phyloP scores from a whole-genome alignment of 768 basidiomycete species.

The Serendipita vermifera region DNA sequence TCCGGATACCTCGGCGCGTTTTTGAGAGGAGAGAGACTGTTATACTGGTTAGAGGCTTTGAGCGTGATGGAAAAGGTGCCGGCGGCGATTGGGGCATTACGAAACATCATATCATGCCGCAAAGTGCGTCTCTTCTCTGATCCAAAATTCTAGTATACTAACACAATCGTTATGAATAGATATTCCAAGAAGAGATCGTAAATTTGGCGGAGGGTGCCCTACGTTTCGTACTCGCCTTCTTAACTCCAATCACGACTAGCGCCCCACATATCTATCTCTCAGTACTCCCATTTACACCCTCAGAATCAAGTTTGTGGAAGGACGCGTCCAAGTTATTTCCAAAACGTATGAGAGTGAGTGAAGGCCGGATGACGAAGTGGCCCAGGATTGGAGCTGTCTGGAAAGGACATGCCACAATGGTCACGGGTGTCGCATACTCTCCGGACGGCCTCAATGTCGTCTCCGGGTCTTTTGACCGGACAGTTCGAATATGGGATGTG shows the following conservation, averaged over 20 bases:
- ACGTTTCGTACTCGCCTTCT: background rate
- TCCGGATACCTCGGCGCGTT: background rate
- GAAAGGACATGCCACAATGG: background rate
- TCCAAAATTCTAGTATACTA: background rate
- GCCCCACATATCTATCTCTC: background rate
- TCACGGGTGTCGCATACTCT: background rate
- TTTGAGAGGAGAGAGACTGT: background rate
- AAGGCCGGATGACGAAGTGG: background rate
- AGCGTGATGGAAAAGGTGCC: background rate
- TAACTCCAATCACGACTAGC: background rate
- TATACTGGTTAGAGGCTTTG: background rate
- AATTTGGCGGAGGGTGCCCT: background rate
- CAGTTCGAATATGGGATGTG: background rate
- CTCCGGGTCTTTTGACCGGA: background rate
- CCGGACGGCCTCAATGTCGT: background rate
- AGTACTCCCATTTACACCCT: background rate
- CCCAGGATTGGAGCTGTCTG: background rate
- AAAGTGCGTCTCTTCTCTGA: background rate
- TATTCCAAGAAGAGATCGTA: background rate
- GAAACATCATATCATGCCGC: background rate
- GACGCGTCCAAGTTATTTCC: background rate
- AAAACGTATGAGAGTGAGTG: background rate
- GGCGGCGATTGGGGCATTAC: background rate
- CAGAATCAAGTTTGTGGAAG: background rate
- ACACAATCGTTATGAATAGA: background rate